These are phyloP conservation scores for Toxoplasma gondii DNA, from an alignment of 169 alveolate species.

Conservation along the genomic window DNA sequence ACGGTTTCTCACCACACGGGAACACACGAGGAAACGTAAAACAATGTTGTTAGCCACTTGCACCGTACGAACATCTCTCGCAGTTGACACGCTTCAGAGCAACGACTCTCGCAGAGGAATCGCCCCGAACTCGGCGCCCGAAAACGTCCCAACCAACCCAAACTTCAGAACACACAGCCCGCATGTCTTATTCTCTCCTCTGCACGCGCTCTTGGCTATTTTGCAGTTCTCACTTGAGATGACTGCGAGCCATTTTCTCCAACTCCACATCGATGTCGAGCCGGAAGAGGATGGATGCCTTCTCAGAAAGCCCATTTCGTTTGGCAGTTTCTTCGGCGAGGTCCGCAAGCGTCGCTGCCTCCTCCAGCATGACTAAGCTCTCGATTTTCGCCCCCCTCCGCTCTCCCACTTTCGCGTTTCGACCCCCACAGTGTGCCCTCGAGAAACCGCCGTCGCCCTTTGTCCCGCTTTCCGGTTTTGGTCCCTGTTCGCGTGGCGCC, in stretches of 20 bases:
- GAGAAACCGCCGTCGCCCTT: neutral
- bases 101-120: too few species aligned
- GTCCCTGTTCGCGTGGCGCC: neutral
- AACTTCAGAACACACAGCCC: too few species aligned
- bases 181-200: too few species aligned
- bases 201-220: too few species aligned
- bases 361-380: slow-evolving; percentile 45
- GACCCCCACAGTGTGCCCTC: too few species aligned
- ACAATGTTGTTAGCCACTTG: too few species aligned
- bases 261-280: slow-evolving; percentile 3
- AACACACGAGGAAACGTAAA: too few species aligned
- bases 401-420: neutral
- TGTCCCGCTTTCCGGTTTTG: neutral
- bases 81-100: too few species aligned
- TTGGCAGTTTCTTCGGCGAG: slow-evolving; percentile 29
- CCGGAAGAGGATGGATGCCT: neutral
- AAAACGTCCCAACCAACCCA: too few species aligned
- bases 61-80: too few species aligned
- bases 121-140: too few species aligned
- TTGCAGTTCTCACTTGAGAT: neutral
- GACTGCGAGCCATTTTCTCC: neutral
- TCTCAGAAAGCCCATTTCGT: neutral
- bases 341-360: slow-evolving; percentile 20
- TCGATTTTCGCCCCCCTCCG: neutral
- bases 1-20: too few species aligned